Evolutionary conservation across 2,329 filamentous ascomycete genomes (phyloP).

Genomic region (Domatiomyces globalis): DNA sequence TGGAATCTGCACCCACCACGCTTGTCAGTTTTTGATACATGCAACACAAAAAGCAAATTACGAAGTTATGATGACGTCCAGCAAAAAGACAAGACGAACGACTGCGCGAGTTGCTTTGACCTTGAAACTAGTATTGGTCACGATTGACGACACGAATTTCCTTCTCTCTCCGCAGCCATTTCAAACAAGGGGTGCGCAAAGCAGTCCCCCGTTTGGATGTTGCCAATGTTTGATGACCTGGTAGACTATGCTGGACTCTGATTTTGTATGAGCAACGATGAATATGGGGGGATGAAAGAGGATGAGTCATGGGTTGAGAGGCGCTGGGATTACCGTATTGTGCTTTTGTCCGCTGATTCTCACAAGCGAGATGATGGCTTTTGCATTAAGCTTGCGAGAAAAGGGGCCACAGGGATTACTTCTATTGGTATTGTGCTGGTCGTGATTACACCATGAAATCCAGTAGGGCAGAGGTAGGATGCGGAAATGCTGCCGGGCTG

Average conservation of each 20-base stretch:
- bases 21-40: conserved; percentile 1
- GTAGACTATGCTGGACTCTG: conserved; percentile 1
- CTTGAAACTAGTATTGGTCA: conserved; percentile 6
- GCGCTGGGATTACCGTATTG: neutral
- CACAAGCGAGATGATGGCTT: neutral
- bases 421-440: neutral
- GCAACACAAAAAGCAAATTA: conserved; percentile 11
- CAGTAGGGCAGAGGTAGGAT: neutral
- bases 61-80: conserved; percentile 15
- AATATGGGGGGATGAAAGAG: conserved; percentile 14
- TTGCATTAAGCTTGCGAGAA: neutral
- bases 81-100: conserved; percentile 16
- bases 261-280: conserved; percentile 16
- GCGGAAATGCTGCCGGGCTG: neutral
- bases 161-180: neutral
- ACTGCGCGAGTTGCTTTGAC: conserved; percentile 1
- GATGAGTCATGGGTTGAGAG: conserved; percentile 3
- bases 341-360: neutral
- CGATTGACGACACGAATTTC: conserved; percentile 19
- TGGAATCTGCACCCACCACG: conserved; percentile 1
- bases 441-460: neutral
- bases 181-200: neutral
- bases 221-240: neutral
- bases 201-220: neutral
- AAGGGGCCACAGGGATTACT: neutral